phyloP scores from a whole-genome alignment of 106 monocot species.

The Acanthochlamys bracteata region DNA sequence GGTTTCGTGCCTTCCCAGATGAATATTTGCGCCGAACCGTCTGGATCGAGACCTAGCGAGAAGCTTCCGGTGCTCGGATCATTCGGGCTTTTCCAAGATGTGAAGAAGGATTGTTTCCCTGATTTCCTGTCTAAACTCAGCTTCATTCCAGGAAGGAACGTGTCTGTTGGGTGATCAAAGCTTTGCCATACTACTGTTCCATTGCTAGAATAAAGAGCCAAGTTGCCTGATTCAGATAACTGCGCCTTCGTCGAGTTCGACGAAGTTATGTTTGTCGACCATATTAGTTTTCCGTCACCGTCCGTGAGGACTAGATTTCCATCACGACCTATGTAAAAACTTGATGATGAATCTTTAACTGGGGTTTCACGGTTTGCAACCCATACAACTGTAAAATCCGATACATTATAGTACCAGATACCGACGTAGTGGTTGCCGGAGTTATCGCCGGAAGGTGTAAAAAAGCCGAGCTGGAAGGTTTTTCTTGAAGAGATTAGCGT shows the following conservation, averaged over 20 bases:
- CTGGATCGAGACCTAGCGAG: conserved; percentile 37
- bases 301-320: conserved; percentile 19
- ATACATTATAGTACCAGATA: conserved; percentile 33
- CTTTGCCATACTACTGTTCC: conserved; percentile 26
- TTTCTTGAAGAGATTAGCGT: too few species aligned
- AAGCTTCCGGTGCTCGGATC: conserved; percentile 42
- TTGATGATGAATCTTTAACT: conserved; percentile 7
- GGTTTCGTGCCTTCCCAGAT: conserved; percentile 24
- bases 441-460: conserved; percentile 17
- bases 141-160: conserved; percentile 38
- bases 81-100: conserved; percentile 33
- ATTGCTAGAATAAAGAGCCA: conserved; percentile 5
- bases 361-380: conserved; percentile 42
- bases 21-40: conserved; percentile 34
- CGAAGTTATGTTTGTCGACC: too few species aligned
- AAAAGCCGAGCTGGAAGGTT: conserved; percentile 52
- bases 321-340: conserved; percentile 7
- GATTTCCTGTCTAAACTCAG: conserved; percentile 10
- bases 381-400: conserved; percentile 24
- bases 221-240: conserved; percentile 24
- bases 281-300: background rate
- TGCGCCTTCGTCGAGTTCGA: background rate
- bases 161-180: conserved; percentile 45
- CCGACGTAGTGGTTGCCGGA: conserved; percentile 31
- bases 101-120: conserved; percentile 13